Base-by-base conservation (phyloP, 2,329 filamentous ascomycete genomes). In the Basipetospora chlamydospora region DNA sequence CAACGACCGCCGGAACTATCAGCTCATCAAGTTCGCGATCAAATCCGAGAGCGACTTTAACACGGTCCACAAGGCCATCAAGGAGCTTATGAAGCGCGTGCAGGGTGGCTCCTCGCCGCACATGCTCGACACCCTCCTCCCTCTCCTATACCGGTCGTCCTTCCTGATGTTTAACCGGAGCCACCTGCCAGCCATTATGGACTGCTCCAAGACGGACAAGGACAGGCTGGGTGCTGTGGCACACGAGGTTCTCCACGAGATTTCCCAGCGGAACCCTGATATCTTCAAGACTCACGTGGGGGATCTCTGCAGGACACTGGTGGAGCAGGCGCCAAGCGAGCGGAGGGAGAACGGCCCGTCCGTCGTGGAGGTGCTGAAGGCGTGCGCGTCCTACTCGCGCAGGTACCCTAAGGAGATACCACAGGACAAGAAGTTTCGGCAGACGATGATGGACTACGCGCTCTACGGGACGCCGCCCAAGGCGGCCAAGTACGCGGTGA, bases 231-330 rank as follows among this genome's bases (percentile, higher is more conserved):
- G 80, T 5, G 63, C 71, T 15, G 76, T 82, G 11, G 88, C 90
- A 2, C 86, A 95, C 49, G 83, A 93, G 50, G 70, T 96, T 37
- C 68, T 96, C 33, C 88, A 85, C 49, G 83, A 95, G 51, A 94
- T 96, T 21, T 96, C 90, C 0, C 77, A 83, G 37, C 74, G 77
- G 31, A 90, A 90, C 44, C 87, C 90, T 0, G 81, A 88, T 40
- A 75, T 96, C 7, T 86, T 98, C 61, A 88, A 90, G 51, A 82
- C 84, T 2, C 88, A 96, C 46, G 81, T 95, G 5, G 82, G 85
- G 42, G 86, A 93, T 43, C 72, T 98, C 32, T 94, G 87, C 59
- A 85, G 83, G 50, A 79, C 86, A 40, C 70, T 98, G 13, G 74
- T 86, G 44, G 73, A 83, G 18, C 78, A 87, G 48, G 80, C 83